Conservation (phyloP, 352 stramenopile species). For the Phytophthora lateralis region DNA sequence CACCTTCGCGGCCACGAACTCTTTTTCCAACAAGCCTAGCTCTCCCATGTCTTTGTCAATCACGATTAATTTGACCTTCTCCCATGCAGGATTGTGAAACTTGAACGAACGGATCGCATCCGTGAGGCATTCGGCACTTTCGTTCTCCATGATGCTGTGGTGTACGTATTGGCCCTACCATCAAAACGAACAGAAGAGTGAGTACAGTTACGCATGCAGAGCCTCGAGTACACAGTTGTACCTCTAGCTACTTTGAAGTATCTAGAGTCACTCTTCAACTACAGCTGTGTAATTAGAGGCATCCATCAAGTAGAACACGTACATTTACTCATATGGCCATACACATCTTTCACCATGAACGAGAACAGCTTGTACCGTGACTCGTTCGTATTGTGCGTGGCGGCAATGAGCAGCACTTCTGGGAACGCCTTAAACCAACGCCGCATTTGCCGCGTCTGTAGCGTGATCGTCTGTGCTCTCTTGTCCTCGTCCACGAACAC, state of each 20-base stretch:
- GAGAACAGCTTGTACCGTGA: conserved; percentile 9
- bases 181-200: not conserved
- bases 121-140: conserved; percentile 8
- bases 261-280: not conserved
- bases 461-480: conserved; percentile 1
- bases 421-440: conserved; percentile 5
- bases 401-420: conserved; percentile 5
- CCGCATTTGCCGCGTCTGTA: conserved; percentile 2
- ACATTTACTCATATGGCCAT: conserved; percentile 1
- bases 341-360: conserved; percentile 8
- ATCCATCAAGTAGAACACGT: not conserved
- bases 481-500: conserved; percentile 4
- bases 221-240: not conserved
- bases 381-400: conserved; percentile 10
- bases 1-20: no score
- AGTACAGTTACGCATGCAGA: not conserved
- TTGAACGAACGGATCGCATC: conserved; percentile 10
- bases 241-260: not conserved
- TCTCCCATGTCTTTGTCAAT: no score
- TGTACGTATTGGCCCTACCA: conserved; percentile 6
- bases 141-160: conserved; percentile 7
- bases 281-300: not conserved
- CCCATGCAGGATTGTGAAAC: conserved; percentile 4
- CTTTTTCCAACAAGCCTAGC: no score
- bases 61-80: not conserved